A percentile compares a stretch with the other conserved stretches of the same genome.
Conservation (phyloP, 2,329 filamentous ascomycete species). For the Claviceps sp. region DNA sequence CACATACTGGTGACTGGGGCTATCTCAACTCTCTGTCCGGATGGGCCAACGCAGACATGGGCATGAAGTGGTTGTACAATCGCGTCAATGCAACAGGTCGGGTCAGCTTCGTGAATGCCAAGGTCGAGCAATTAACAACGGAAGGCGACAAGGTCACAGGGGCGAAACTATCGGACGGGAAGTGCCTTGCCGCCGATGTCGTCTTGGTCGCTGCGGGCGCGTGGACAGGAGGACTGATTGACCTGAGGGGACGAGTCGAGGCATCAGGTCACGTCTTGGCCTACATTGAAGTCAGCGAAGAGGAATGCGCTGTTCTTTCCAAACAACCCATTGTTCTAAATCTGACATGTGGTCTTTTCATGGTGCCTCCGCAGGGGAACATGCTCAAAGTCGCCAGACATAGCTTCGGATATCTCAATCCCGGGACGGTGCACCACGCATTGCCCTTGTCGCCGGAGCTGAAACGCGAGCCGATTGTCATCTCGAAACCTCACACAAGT, state of each 20-base stretch:
- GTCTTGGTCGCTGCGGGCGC: conserved; percentile 75
- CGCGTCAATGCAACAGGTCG: conserved; percentile 40
- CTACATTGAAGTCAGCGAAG: conserved; percentile 60
- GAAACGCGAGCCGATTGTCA: conserved; percentile 17
- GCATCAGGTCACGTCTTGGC: conserved; percentile 73
- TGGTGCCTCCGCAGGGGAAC: conserved; percentile 51
- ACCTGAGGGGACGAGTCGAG: conserved; percentile 61
- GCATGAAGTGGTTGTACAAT: conserved; percentile 50
- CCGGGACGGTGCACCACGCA: conserved; percentile 22
- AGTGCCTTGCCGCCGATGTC: conserved; percentile 46
- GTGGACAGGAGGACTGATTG: conserved; percentile 68
- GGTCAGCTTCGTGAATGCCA: conserved; percentile 40
- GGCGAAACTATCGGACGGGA: conserved; percentile 24
- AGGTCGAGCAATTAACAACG: conserved; percentile 29
- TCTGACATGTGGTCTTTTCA: conserved; percentile 57
- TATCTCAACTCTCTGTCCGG: conserved; percentile 65
- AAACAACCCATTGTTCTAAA: conserved; percentile 62
- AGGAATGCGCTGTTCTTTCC: conserved; percentile 53
- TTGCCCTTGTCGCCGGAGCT: conserved; percentile 17
- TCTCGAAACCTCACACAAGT: conserved; percentile 23
- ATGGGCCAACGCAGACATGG: conserved; percentile 66
- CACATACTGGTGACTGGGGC: conserved; percentile 47
- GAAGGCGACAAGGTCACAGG: conserved; percentile 36
- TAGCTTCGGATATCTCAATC: conserved; percentile 53
- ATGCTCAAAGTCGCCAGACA: conserved; percentile 60